A percentile compares a stretch with the other conserved stretches of the same genome.
phyloP scores from a whole-genome alignment of 1,139 yeast genomes.

The Scheffersomyces titani region DNA sequence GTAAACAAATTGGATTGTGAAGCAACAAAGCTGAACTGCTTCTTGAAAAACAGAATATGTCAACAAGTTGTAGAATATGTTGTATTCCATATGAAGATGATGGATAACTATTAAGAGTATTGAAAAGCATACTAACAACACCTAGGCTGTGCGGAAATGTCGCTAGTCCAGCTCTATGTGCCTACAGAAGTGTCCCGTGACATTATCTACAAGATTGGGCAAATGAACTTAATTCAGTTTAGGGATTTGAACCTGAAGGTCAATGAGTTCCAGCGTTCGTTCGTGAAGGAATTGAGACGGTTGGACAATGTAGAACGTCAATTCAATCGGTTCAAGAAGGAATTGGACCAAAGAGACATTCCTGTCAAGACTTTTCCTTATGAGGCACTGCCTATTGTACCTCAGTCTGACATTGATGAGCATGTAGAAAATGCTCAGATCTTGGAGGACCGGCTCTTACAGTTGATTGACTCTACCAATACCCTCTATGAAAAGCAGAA shows the following conservation, averaged over 20 bases:
- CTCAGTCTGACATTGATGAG: constrained; percentile 75
- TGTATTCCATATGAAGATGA: neutral
- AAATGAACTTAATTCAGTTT: constrained; percentile 64
- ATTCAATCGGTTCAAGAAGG: constrained; percentile 50
- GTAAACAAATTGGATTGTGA: constrained; percentile 15
- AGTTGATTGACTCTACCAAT: constrained; percentile 40
- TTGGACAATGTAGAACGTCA: constrained; percentile 72
- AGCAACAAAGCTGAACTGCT: neutral
- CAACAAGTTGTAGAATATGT: neutral
- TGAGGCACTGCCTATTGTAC: constrained; percentile 38
- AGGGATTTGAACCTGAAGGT: constrained; percentile 69
- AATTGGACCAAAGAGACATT: constrained; percentile 52
- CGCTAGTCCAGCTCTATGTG: constrained; percentile 69
- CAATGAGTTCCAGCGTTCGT: constrained; percentile 71
- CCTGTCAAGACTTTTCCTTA: constrained; percentile 45
- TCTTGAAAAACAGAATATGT: neutral
- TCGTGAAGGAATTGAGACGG: constrained; percentile 66
- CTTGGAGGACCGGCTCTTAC: constrained; percentile 45
- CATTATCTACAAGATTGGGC: constrained; percentile 64
- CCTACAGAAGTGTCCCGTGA: constrained; percentile 73
- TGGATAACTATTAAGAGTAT: neutral
- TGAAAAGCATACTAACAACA: constrained; percentile 15
- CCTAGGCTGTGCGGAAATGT: constrained; percentile 74
- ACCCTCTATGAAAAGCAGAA: constrained; percentile 35
- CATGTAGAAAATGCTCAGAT: constrained; percentile 64